A percentile compares a stretch with the other conserved stretches of the same genome.
Evolutionary conservation across 2,329 filamentous ascomycete genomes (phyloP).

Genomic region (Colletotrichum phormii): DNA sequence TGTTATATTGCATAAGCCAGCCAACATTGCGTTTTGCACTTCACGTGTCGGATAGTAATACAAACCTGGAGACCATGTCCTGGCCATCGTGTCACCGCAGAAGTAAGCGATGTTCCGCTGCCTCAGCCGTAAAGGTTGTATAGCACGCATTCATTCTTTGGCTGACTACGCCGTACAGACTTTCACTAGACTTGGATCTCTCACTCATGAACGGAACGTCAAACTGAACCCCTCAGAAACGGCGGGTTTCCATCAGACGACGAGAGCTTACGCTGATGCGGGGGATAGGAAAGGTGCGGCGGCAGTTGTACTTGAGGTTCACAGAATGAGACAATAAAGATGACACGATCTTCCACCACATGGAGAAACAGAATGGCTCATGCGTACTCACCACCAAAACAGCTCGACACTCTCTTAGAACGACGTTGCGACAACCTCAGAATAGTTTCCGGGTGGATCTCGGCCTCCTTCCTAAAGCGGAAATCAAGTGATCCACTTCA

Average conservation of each 20-base stretch:
- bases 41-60: not conserved
- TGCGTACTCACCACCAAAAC: not conserved
- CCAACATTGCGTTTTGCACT: not conserved
- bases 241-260: not conserved
- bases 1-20: not conserved
- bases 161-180: not conserved
- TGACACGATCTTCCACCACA: not conserved
- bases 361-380: not conserved
- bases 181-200: not conserved
- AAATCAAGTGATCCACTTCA: not conserved
- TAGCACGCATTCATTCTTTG: not conserved
- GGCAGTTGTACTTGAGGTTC: not conserved
- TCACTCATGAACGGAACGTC: not conserved
- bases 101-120: not conserved
- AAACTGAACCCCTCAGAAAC: not conserved
- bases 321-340: conserved; percentile 6
- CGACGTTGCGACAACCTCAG: conserved; percentile 3
- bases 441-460: not conserved
- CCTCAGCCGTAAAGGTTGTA: not conserved
- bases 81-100: not conserved
- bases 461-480: not conserved
- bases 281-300: not conserved
- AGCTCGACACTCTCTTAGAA: not conserved
- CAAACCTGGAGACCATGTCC: not conserved
- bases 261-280: not conserved